Percentiles rank a stretch among this genome's conserved stretches.
Evolutionary conservation across 2,329 filamentous ascomycete species (phyloP).

Genomic region (Fusarium sp.): DNA sequence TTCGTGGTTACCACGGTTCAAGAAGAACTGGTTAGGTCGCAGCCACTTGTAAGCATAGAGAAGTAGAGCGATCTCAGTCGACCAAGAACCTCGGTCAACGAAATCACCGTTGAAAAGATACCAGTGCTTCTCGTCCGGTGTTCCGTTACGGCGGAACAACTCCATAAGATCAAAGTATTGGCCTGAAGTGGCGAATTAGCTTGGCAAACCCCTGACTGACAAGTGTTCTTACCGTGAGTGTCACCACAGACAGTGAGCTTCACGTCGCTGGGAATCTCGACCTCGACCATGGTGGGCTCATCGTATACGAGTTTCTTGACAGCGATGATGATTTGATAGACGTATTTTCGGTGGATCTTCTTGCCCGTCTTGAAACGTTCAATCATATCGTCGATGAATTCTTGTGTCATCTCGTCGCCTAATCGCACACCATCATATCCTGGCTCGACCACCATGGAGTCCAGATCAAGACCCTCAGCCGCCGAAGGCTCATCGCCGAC

Average conservation of each 20-base stretch:
- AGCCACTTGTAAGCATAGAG: constrained; percentile 98
- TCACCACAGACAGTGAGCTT: constrained; percentile 95
- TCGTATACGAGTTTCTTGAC: constrained; percentile 90
- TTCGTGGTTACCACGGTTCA: constrained; percentile 98
- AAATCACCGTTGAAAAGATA: constrained; percentile 99
- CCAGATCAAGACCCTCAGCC: constrained; percentile 87
- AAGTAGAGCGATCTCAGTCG: constrained; percentile 92
- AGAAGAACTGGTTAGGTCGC: constrained; percentile 85
- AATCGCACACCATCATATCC: constrained; percentile 86
- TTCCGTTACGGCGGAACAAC: constrained; percentile 91
- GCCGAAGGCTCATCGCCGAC: constrained; percentile 91
- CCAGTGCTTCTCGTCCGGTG: constrained; percentile 83
- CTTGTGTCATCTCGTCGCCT: constrained; percentile 87
- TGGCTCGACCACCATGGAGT: constrained; percentile 82
- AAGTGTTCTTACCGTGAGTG: constrained; percentile 80
- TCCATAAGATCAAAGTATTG: constrained; percentile 98
- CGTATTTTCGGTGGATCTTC: constrained; percentile 95
- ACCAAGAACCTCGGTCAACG: constrained; percentile 97
- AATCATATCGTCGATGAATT: constrained; percentile 98
- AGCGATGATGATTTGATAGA: constrained; percentile 92
- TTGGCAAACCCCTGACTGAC: constrained; percentile 17
- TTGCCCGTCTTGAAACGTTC: constrained; percentile 95
- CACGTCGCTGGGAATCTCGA: constrained; percentile 79
- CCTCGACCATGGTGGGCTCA: constrained; percentile 97
- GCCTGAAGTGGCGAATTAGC: constrained; percentile 58